Evolutionary conservation across 164 flowering plant genomes (phyloP).

Genomic region (Magnolia kwangsiensis): DNA sequence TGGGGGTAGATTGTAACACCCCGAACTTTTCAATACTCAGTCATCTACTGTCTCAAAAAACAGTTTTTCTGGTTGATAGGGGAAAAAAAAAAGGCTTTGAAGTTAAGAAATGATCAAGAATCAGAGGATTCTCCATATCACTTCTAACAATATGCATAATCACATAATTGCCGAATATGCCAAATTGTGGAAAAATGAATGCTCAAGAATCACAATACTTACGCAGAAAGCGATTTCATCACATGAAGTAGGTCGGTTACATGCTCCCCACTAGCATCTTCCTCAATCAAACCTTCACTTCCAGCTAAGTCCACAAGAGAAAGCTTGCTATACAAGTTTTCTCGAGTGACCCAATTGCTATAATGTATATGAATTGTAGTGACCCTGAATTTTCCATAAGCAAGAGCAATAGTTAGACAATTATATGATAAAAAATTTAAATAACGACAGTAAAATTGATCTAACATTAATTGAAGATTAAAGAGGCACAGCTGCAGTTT

Average conservation of each 20-base stretch:
- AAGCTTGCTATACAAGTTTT: slow-evolving; percentile 78
- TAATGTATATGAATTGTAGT: slow-evolving; percentile 71
- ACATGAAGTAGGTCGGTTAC: slow-evolving; percentile 86
- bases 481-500: too few species aligned
- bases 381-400: slow-evolving; percentile 45
- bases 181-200: background rate
- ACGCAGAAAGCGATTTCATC: slow-evolving; percentile 95
- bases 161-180: background rate
- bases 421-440: too few species aligned
- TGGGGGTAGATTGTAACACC: too few species aligned
- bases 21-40: too few species aligned
- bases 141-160: background rate
- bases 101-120: background rate
- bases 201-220: slow-evolving; percentile 26
- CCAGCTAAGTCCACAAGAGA: slow-evolving; percentile 97
- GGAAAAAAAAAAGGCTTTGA: background rate
- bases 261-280: slow-evolving; percentile 78
- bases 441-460: too few species aligned
- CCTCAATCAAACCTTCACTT: slow-evolving; percentile 61
- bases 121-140: background rate
- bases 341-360: slow-evolving; percentile 70
- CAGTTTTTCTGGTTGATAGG: background rate
- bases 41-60: background rate
- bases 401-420: background rate
- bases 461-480: background rate